Conservation (phyloP, 164 flowering plant species). For the Tetrastigma voinierianum region DNA sequence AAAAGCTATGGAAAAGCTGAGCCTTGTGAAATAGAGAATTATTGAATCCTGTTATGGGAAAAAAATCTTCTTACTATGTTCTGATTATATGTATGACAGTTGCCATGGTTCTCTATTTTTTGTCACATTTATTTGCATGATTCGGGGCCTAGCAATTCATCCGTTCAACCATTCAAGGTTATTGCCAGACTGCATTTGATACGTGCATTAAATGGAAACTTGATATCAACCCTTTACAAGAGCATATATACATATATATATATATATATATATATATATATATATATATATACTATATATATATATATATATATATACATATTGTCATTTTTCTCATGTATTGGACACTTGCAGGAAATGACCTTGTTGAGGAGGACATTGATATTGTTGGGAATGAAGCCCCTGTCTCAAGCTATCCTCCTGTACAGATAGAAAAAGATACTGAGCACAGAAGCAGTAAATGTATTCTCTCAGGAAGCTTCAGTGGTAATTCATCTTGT, state of each 20-base stretch:
- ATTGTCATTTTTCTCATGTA: background rate
- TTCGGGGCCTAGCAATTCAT: conserved; percentile 70
- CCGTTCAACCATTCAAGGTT: conserved; percentile 66
- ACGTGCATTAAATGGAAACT: background rate
- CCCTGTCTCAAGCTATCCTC: conserved; percentile 65
- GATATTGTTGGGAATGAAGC: conserved; percentile 85
- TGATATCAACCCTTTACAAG: background rate
- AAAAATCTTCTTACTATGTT: background rate
- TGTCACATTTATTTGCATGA: conserved; percentile 59
- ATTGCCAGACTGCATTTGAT: background rate
- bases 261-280: no score
- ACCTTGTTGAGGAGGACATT: conserved; percentile 66
- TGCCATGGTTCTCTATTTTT: background rate
- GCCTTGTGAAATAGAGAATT: conserved; percentile 87
- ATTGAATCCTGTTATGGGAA: background rate
- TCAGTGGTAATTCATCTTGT: conserved; percentile 55
- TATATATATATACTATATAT: no score
- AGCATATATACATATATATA: no score
- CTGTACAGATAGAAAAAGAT: conserved; percentile 75
- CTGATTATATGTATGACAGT: background rate
- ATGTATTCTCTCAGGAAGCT: conserved; percentile 48
- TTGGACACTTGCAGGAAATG: conserved; percentile 42
- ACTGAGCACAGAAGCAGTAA: conserved; percentile 33
- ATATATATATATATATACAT: no score
- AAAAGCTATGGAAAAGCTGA: conserved; percentile 38